phyloP scores from a whole-genome alignment of 2,329 filamentous ascomycete genomes.

The Mycosphaerella arachidis region DNA sequence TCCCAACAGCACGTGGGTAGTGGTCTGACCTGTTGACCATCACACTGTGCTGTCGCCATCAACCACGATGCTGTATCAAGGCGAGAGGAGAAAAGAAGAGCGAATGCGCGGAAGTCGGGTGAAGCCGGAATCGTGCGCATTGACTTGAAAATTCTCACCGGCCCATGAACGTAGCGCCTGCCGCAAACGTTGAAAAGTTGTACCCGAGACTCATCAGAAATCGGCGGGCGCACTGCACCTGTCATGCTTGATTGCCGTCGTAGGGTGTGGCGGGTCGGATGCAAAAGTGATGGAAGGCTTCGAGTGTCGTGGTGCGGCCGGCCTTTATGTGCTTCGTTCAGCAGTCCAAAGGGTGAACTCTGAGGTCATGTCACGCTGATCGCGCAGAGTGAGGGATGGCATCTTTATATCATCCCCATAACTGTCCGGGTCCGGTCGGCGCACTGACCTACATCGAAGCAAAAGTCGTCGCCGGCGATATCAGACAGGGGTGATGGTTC shows the following conservation, averaged over 20 bases:
- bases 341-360: not conserved
- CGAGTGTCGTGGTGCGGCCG: not conserved
- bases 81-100: not conserved
- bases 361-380: not conserved
- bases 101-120: constrained; percentile 9
- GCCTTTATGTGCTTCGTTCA: not conserved
- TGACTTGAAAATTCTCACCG: constrained; percentile 17
- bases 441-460: constrained; percentile 9
- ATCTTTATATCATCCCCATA: constrained; percentile 17
- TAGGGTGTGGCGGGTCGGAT: not conserved
- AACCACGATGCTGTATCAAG: not conserved
- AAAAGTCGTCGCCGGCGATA: constrained; percentile 14
- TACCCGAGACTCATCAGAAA: constrained; percentile 7
- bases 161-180: constrained; percentile 11
- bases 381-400: constrained; percentile 4
- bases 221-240: not conserved
- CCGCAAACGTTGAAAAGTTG: constrained; percentile 12
- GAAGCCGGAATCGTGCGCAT: constrained; percentile 13
- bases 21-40: not conserved
- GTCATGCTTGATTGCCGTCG: not conserved
- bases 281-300: not conserved
- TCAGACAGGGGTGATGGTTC: constrained; percentile 15
- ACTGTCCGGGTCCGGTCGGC: constrained; percentile 15
- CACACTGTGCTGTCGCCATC: not conserved
- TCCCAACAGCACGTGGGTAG: not conserved